Conservation (phyloP, 164 flowering plant species). For the Nymphaea thermarum region DNA sequence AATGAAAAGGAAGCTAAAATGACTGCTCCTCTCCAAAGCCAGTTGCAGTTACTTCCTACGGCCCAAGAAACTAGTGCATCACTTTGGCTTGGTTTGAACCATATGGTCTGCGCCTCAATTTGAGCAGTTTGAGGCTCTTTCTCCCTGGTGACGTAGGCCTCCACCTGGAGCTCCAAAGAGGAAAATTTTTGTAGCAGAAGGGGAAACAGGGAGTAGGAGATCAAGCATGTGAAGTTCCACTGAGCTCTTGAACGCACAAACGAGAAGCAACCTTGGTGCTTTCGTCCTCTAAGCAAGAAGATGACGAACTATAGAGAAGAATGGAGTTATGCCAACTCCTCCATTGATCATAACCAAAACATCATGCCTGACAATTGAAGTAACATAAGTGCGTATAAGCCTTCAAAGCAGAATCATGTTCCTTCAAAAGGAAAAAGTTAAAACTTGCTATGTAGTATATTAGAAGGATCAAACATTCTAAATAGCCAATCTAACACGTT, state of each 20-base stretch:
- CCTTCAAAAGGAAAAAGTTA: too few relatives aligned
- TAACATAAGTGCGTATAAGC: too few relatives aligned
- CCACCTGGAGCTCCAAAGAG: conserved; percentile 37
- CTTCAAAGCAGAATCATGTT: too few relatives aligned
- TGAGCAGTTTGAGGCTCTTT: conserved; percentile 7
- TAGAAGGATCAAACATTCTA: too few relatives aligned
- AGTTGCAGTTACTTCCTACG: conserved; percentile 40
- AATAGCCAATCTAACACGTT: too few relatives aligned
- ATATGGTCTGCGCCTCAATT: conserved; percentile 18
- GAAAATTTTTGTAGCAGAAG: conserved; percentile 23
- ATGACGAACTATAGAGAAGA: conserved; percentile 62
- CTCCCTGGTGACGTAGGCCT: conserved; percentile 73
- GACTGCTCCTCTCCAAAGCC: conserved; percentile 66
- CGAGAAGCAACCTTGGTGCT: conserved; percentile 23
- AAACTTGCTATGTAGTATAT: too few relatives aligned
- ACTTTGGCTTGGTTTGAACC: conserved; percentile 49
- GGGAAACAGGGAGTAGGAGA: conserved; percentile 42
- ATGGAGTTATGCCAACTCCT: conserved; percentile 80
- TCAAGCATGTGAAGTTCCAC: conserved; percentile 57
- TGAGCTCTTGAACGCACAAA: conserved; percentile 48
- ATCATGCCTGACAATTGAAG: conserved; percentile 52
- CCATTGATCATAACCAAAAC: conserved; percentile 71
- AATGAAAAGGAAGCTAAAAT: conserved; percentile 58
- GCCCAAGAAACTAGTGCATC: conserved; percentile 44
- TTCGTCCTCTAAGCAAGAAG: conserved; percentile 25